These are phyloP conservation scores for Phaseolus lunatus DNA, from an alignment of 306 rosid genomes.

Conservation along the genomic window DNA sequence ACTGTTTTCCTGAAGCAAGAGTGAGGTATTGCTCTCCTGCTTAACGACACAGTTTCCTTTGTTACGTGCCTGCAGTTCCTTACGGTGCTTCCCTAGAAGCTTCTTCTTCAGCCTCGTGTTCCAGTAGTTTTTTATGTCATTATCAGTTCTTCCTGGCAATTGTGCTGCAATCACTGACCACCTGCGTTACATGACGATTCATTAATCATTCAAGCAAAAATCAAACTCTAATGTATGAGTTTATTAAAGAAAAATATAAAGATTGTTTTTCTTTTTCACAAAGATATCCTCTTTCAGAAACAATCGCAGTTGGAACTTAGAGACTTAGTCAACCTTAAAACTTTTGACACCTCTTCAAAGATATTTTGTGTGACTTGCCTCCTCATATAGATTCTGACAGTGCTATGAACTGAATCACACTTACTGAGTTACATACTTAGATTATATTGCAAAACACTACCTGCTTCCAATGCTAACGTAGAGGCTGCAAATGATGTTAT, in stretches of 20 bases:
- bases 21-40: conserved; percentile 49
- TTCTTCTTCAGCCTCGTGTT: conserved; percentile 92
- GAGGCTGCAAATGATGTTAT: conserved; percentile 84
- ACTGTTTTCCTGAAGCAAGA: conserved; percentile 33
- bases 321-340: background rate
- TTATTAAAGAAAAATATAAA: background rate
- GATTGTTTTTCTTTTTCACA: background rate
- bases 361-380: background rate
- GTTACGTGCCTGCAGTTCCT: conserved; percentile 58
- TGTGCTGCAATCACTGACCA: conserved; percentile 97
- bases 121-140: conserved; percentile 95
- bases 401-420: background rate
- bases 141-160: conserved; percentile 88
- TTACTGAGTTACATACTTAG: background rate
- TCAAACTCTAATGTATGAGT: background rate
- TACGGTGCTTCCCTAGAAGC: conserved; percentile 82
- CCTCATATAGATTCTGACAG: background rate
- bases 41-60: conserved; percentile 44
- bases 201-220: background rate
- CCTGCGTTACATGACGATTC: conserved; percentile 41
- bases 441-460: conserved; percentile 46
- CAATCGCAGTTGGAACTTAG: background rate
- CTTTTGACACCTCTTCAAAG: background rate
- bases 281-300: background rate
- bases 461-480: conserved; percentile 91